A percentile compares a stretch with the other conserved stretches of the same genome.
Conservation (phyloP, 2,329 filamentous ascomycete genomes). For the Fusarium nanum region DNA sequence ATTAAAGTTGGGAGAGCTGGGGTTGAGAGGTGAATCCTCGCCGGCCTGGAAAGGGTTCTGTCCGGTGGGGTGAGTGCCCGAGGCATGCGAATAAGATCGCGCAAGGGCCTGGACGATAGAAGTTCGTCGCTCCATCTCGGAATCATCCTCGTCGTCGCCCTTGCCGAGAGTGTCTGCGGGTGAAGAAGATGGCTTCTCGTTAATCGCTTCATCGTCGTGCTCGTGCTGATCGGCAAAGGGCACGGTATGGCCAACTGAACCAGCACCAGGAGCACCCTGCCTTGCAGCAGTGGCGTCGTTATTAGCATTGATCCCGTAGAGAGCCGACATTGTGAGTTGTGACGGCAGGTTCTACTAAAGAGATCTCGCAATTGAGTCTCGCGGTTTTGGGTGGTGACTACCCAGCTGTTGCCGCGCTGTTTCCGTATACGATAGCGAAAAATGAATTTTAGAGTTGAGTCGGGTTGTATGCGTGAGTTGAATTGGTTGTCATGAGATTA, state of each 20-base stretch:
- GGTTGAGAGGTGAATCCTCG: slow-evolving; percentile 65
- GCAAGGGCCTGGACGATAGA: slow-evolving; percentile 68
- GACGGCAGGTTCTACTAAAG: slow-evolving; percentile 18
- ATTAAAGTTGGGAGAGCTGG: slow-evolving; percentile 64
- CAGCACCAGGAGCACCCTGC: slow-evolving; percentile 53
- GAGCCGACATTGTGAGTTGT: slow-evolving; percentile 40
- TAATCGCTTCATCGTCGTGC: slow-evolving; percentile 42
- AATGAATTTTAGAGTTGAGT: neutral
- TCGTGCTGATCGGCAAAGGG: slow-evolving; percentile 47
- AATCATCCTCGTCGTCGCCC: slow-evolving; percentile 46
- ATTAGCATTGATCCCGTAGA: slow-evolving; percentile 52
- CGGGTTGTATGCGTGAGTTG: slow-evolving; percentile 3
- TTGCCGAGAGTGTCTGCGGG: slow-evolving; percentile 49
- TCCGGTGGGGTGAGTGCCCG: slow-evolving; percentile 48
- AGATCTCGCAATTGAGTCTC: slow-evolving; percentile 36
- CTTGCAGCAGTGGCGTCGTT: slow-evolving; percentile 62
- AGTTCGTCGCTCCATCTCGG: slow-evolving; percentile 62
- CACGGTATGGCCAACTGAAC: slow-evolving; percentile 40
- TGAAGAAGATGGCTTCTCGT: slow-evolving; percentile 47
- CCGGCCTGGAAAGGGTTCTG: slow-evolving; percentile 64
- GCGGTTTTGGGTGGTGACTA: neutral
- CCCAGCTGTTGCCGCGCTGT: slow-evolving; percentile 8
- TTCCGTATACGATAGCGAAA: slow-evolving; percentile 8
- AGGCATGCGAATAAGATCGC: slow-evolving; percentile 65
- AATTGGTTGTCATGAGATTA: slow-evolving; percentile 7